Conservation (phyloP, 768 basidiomycete genomes). For the Mycena rebaudengoi region DNA sequence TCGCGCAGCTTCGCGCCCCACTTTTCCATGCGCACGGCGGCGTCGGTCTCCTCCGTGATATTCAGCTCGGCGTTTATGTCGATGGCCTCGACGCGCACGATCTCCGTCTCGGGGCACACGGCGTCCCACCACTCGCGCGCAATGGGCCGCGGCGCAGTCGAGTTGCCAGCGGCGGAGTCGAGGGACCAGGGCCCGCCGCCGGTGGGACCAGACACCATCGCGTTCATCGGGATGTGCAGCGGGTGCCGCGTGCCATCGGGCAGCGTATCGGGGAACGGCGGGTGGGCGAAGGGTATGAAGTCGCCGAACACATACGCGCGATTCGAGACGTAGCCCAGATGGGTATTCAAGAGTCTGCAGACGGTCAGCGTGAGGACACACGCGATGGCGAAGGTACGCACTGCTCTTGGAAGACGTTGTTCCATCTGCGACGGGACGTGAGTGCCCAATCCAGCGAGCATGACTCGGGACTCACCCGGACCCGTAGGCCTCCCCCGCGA, state of each 20-base stretch:
- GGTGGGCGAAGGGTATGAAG: not conserved
- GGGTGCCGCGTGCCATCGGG: not conserved
- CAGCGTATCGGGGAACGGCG: slow-evolving; percentile 4
- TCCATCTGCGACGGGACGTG: too few relatives aligned
- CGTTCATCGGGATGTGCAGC: slow-evolving; percentile 4
- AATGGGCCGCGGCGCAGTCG: not conserved
- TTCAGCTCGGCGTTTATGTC: not conserved
- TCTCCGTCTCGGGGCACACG: not conserved
- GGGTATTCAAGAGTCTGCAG: slow-evolving; percentile 2
- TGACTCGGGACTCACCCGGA: too few relatives aligned
- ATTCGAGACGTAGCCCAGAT: not conserved
- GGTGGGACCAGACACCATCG: not conserved
- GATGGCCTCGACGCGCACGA: not conserved
- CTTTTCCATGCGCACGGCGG: not conserved
- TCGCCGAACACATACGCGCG: not conserved
- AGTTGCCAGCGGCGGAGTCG: not conserved
- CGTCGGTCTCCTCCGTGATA: too few relatives aligned
- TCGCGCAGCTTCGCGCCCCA: not conserved
- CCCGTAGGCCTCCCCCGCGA: too few relatives aligned
- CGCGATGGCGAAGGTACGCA: too few relatives aligned
- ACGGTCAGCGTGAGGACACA: too few relatives aligned
- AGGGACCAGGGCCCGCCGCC: not conserved
- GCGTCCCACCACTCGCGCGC: not conserved
- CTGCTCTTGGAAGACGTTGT: too few relatives aligned
- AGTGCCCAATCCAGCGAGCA: too few relatives aligned